Conservation (phyloP, 169 alveolate genomes). For the Eimeria brunetti region DNA sequence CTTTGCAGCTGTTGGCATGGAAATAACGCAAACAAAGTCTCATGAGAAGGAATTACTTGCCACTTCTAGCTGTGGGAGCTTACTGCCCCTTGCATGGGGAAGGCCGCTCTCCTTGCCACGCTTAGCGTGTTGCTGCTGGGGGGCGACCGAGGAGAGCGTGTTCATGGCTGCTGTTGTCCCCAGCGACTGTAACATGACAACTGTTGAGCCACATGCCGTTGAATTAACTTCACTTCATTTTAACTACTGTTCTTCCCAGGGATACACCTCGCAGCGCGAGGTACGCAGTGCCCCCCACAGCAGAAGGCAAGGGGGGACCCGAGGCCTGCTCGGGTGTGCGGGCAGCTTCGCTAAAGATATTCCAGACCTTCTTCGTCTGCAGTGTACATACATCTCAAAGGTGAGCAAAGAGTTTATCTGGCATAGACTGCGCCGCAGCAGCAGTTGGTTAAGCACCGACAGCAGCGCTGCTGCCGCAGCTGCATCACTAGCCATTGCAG, state of each 20-base stretch:
- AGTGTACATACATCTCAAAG: conserved; percentile 19
- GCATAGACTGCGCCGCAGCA: conserved; percentile 31
- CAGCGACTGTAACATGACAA: conserved; percentile 1
- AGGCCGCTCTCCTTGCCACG: conserved; percentile 21
- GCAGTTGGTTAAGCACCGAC: conserved; percentile 23
- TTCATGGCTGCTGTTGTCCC: conserved; percentile 13
- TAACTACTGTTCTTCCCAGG: neutral
- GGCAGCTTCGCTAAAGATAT: conserved; percentile 7
- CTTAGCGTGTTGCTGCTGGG: conserved; percentile 32
- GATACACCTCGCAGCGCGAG: conserved; percentile 20
- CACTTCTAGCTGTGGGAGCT: neutral
- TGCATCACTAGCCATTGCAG: conserved; percentile 65
- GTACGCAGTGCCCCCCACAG: conserved; percentile 60
- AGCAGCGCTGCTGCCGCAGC: conserved; percentile 41
- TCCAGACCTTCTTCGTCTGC: conserved; percentile 13
- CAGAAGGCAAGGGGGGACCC: conserved; percentile 69
- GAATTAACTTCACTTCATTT: neutral
- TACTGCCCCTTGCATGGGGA: conserved; percentile 9
- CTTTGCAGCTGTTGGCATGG: neutral
- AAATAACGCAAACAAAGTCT: neutral
- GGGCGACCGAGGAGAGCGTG: conserved; percentile 20
- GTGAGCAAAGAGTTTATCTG: neutral
- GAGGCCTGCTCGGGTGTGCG: conserved; percentile 58
- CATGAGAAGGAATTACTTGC: neutral
- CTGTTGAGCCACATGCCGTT: neutral